phyloP scores from a whole-genome alignment of 1,284 basidiomycete genomes.

The Malassezia psittaci region DNA sequence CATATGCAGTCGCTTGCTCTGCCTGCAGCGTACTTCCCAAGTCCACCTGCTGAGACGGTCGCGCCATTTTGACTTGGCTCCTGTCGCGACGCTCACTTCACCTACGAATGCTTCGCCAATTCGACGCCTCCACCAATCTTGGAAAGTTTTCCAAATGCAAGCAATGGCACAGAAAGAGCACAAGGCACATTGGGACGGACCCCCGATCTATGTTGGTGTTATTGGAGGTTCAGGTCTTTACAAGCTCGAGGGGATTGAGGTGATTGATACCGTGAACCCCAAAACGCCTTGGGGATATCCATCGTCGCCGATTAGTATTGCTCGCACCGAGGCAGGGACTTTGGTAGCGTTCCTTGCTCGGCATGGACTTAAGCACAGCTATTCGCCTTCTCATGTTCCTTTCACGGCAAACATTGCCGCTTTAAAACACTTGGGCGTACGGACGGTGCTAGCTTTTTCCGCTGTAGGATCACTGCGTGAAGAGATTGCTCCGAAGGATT shows the following conservation, averaged over 20 bases:
- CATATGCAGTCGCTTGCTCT: constrained; percentile 30
- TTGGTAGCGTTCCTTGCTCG: constrained; percentile 83
- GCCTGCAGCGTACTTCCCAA: background rate
- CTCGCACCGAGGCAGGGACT: constrained; percentile 62
- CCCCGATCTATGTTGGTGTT: constrained; percentile 32
- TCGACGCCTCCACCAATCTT: background rate
- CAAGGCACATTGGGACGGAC: constrained; percentile 24
- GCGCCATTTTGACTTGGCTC: constrained; percentile 9
- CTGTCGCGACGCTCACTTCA: too few species aligned
- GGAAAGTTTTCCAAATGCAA: background rate
- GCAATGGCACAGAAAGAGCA: constrained; percentile 9
- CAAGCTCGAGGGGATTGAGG: constrained; percentile 40
- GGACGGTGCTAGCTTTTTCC: constrained; percentile 81
- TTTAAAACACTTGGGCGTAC: constrained; percentile 79
- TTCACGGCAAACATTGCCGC: constrained; percentile 87
- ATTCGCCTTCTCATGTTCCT: constrained; percentile 51
- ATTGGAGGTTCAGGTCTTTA: constrained; percentile 45
- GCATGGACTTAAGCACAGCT: constrained; percentile 67
- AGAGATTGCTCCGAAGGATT: constrained; percentile 67
- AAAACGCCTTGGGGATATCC: constrained; percentile 78
- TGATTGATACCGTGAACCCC: constrained; percentile 33
- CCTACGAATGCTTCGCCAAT: too few species aligned
- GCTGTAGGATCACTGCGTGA: constrained; percentile 93
- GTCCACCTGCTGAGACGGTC: constrained; percentile 12
- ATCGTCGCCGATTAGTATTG: constrained; percentile 81